Evolutionary conservation across 2,329 filamentous ascomycete genomes (phyloP).

Genomic region (Acrocalymma vagum): DNA sequence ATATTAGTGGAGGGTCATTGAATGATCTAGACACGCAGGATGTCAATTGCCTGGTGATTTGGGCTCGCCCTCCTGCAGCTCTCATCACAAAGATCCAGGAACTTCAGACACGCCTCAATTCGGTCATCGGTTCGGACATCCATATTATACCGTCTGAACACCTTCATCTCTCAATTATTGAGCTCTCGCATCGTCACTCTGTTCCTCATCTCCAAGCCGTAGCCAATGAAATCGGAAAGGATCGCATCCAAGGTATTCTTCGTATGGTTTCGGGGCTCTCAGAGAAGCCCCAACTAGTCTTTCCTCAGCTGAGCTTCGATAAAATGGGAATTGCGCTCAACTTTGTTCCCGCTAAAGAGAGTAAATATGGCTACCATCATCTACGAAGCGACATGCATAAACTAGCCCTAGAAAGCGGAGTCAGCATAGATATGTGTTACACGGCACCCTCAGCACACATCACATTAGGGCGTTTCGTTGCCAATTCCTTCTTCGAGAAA

Average conservation of each 20-base stretch:
- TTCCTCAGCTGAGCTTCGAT: slow-evolving; percentile 18
- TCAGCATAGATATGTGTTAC: slow-evolving; percentile 22
- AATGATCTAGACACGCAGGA: slow-evolving; percentile 10
- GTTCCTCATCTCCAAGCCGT: slow-evolving; percentile 11
- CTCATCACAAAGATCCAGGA: slow-evolving; percentile 7
- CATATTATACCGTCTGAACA: slow-evolving; percentile 12
- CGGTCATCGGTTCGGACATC: slow-evolving; percentile 12
- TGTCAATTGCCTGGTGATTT: slow-evolving; percentile 17
- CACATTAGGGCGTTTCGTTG: slow-evolving; percentile 16
- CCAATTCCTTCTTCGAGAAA: slow-evolving; percentile 13
- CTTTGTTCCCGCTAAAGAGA: slow-evolving; percentile 10
- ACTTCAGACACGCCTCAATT: slow-evolving; percentile 3
- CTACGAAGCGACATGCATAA: slow-evolving; percentile 19
- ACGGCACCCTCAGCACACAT: slow-evolving; percentile 21
- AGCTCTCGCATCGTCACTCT: slow-evolving; percentile 21
- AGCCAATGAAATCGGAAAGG: slow-evolving; percentile 6
- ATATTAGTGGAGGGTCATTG: background rate
- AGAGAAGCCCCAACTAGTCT: slow-evolving; percentile 10
- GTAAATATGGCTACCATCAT: slow-evolving; percentile 19
- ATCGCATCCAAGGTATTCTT: slow-evolving; percentile 16
- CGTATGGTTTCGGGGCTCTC: slow-evolving; percentile 7
- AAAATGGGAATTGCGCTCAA: slow-evolving; percentile 22
- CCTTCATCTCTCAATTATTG: slow-evolving; percentile 20
- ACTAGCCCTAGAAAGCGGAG: slow-evolving; percentile 16
- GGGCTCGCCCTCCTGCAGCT: slow-evolving; percentile 11